Percentiles rank a stretch among this genome's conserved stretches.
These are phyloP conservation scores for Kluyveromyces dobzhanskii DNA, from an alignment of 805 yeast species.

Conservation along the genomic window DNA sequence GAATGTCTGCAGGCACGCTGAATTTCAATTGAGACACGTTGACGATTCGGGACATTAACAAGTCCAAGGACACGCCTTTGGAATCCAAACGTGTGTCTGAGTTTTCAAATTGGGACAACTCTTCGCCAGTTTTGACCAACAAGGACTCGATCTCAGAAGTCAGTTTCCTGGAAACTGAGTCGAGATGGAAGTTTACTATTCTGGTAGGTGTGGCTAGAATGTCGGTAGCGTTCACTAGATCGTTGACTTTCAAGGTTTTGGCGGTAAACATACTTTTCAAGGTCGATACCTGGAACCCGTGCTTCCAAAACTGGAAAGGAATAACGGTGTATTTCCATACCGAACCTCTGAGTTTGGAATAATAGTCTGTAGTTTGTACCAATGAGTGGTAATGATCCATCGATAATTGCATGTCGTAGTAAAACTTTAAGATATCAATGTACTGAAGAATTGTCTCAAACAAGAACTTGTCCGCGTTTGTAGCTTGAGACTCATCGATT, in stretches of 20 bases:
- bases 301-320: slow-evolving; percentile 3
- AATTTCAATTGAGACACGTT: neutral
- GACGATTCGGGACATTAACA: neutral
- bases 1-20: neutral
- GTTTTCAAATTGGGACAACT: slow-evolving; percentile 1
- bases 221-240: neutral
- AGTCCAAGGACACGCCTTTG: neutral
- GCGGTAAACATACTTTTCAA: slow-evolving; percentile 3
- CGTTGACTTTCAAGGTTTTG: slow-evolving; percentile 2
- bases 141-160: neutral
- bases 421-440: slow-evolving; percentile 1
- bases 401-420: slow-evolving; percentile 1
- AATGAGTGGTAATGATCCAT: neutral
- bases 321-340: slow-evolving; percentile 4
- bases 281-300: neutral
- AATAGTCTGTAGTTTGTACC: slow-evolving; percentile 1
- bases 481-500: no score
- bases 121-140: neutral
- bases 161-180: neutral
- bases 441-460: neutral
- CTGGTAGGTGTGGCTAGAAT: neutral
- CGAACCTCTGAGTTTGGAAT: slow-evolving; percentile 1
- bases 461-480: neutral
- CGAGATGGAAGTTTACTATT: slow-evolving; percentile 1
- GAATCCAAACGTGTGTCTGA: neutral